Evolutionary conservation across 129 eudicot genomes (phyloP), one percentile per base, ranked within the genome.

Genomic region (Centaurea solstitialis): DNA sequence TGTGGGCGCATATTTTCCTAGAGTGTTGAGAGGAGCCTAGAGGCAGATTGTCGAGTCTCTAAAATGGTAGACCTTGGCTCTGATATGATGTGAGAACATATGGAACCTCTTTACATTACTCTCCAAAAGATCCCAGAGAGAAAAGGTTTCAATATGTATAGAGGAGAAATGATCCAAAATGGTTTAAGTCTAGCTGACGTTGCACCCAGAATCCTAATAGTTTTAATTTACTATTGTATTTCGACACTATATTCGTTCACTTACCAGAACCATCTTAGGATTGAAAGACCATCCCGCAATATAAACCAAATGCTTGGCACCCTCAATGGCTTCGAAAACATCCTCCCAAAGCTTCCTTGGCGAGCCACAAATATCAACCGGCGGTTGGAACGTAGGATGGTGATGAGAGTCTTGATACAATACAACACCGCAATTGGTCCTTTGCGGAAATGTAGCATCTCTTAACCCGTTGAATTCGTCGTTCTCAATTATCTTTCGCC

Each of bases 231-330:
- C 57, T 57, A 33, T 33, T 28, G 15, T 26, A 8, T 71, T 68
- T 50, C 71, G 17, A 70, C 37, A 17, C 70, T 12, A 70, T 21
- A 68, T 38, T 85, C 67, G 68, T 67, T 47, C 41, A 78, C 87
- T 87, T 84, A 95, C 98, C 93, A 95, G 80, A 59, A 90, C 88
- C 82, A 95, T 24, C 28, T 88, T 88, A n/a, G 99, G 98, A 80
- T 93, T 95, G 72, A 95, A 93, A 53, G 98, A 92, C 98, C 99
- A 95, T 73, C 98, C 97, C 33, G 93, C 99, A 17, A 95, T 95
- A 85, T 95, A 95, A 82, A 95, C 83, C 76, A 93, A 74, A 83
- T 95, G 88, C 85, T 95, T 93, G 59, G 99, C 98, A 39, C 89
- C 97, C 43, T 91, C 99, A 68, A 95, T 84, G 68, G 97, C 98